Evolutionary conservation across 805 yeast species (phyloP).

Genomic region (Sugiyamaella floridensis): DNA sequence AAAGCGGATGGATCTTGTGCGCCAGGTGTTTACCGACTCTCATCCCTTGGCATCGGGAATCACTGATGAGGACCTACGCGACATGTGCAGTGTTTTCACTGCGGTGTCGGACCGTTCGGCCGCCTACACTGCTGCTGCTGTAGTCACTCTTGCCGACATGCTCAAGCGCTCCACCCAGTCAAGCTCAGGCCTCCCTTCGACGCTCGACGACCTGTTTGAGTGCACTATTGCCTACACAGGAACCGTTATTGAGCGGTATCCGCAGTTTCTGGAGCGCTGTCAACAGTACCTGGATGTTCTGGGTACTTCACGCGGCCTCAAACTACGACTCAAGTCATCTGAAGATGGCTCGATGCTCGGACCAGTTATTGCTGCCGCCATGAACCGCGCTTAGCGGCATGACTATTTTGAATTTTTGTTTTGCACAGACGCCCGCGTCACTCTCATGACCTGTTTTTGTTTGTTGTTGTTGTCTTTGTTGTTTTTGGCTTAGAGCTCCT

Average conservation of each 20-base stretch:
- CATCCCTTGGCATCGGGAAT: slow-evolving; percentile 6
- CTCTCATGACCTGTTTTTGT: background rate
- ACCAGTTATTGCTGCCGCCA: slow-evolving; percentile 25
- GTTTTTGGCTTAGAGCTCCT: background rate
- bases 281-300: slow-evolving; percentile 24
- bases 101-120: slow-evolving; percentile 30
- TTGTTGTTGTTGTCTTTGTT: no score
- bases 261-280: slow-evolving; percentile 24
- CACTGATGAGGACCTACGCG: slow-evolving; percentile 19
- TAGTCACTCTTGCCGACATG: slow-evolving; percentile 22
- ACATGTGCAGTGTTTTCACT: slow-evolving; percentile 20
- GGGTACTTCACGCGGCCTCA: slow-evolving; percentile 12
- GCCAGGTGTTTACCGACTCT: slow-evolving; percentile 16
- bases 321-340: slow-evolving; percentile 12
- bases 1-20: slow-evolving; percentile 18
- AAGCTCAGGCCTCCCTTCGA: background rate
- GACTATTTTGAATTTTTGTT: background rate
- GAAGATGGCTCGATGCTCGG: slow-evolving; percentile 23
- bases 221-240: slow-evolving; percentile 28
- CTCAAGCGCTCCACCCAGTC: slow-evolving; percentile 7
- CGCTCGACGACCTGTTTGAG: slow-evolving; percentile 9
- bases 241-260: slow-evolving; percentile 29
- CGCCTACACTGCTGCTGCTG: slow-evolving; percentile 27
- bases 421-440: background rate
- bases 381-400: slow-evolving; percentile 5